These are phyloP conservation scores for Sphagnurus paluster DNA, from an alignment of 1,284 basidiomycete genomes.

Conservation along the genomic window DNA sequence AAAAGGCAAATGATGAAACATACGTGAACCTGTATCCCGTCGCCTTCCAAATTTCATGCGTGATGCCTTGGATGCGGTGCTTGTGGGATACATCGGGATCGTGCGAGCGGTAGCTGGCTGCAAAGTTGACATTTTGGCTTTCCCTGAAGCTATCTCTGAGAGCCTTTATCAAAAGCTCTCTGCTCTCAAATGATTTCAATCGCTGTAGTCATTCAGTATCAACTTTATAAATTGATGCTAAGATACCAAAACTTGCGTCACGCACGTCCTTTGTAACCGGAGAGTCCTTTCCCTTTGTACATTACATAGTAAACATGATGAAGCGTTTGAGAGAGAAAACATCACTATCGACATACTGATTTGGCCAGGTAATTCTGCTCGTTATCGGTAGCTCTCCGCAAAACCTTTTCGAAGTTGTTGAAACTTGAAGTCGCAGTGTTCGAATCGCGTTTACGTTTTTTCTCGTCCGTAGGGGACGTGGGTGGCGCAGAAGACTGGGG, in stretches of 20 bases:
- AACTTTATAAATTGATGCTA: neutral
- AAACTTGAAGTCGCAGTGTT: constrained; percentile 2
- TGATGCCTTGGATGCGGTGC: constrained; percentile 38
- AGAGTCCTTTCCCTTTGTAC: constrained; percentile 2
- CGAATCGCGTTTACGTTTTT: constrained; percentile 12
- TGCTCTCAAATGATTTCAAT: constrained; percentile 14
- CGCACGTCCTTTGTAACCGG: constrained; percentile 10
- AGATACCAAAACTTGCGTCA: neutral
- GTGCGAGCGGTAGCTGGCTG: constrained; percentile 34
- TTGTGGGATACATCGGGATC: constrained; percentile 37
- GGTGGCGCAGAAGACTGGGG: constrained; percentile 14
- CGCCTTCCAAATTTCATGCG: constrained; percentile 43
- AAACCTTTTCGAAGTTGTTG: constrained; percentile 11
- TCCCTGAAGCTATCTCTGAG: constrained; percentile 31
- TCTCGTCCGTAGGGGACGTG: neutral
- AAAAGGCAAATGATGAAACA: constrained; percentile 19
- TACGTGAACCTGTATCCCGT: constrained; percentile 51
- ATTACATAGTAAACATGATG: neutral
- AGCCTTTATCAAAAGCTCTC: constrained; percentile 19
- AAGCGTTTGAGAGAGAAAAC: neutral
- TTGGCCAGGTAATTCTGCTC: constrained; percentile 8
- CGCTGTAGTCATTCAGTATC: constrained; percentile 3
- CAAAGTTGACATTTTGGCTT: constrained; percentile 37
- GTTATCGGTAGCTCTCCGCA: constrained; percentile 9
- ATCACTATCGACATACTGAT: constrained; percentile 1